Conservation (phyloP, 2,329 filamentous ascomycete genomes). For the Hymenoscyphus occultus region DNA sequence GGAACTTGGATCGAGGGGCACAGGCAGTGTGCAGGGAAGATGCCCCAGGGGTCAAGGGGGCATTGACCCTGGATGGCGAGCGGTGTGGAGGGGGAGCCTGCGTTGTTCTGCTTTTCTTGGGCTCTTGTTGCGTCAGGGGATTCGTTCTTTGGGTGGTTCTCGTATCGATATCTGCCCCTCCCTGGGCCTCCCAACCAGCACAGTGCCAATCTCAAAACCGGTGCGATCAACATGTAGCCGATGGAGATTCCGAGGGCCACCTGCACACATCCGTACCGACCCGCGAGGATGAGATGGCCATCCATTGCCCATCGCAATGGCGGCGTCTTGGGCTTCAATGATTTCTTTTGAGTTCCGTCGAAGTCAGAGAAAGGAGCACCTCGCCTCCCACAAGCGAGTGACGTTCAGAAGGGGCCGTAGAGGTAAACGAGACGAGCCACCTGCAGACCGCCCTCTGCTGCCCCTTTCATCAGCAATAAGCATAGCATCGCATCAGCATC, state of each 20-base stretch:
- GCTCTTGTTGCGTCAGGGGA: constrained; percentile 11
- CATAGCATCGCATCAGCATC: constrained; percentile 10
- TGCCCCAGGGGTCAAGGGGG: constrained; percentile 1
- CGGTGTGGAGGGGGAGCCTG: constrained; percentile 18
- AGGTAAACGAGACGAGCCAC: background rate
- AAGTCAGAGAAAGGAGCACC: too few relatives aligned
- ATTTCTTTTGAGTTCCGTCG: too few relatives aligned
- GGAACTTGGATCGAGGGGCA: constrained; percentile 3
- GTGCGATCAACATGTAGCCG: constrained; percentile 7
- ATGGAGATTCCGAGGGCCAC: constrained; percentile 2
- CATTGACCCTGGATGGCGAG: constrained; percentile 14
- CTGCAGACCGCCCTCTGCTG: constrained; percentile 5
- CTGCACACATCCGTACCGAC: background rate
- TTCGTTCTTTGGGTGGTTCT: constrained; percentile 1
- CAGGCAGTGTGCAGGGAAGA: constrained; percentile 8
- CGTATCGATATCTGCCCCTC: constrained; percentile 14
- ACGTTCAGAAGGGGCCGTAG: background rate
- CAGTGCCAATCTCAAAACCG: constrained; percentile 8
- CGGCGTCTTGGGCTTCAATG: too few relatives aligned
- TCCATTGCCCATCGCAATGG: too few relatives aligned
- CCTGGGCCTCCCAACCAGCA: background rate
- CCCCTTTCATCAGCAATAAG: constrained; percentile 8
- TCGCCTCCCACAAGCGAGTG: background rate
- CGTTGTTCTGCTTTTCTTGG: constrained; percentile 10
- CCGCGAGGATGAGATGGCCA: background rate